phyloP scores from a whole-genome alignment of 805 yeast species.

The Kluyveromyces aestuarii region DNA sequence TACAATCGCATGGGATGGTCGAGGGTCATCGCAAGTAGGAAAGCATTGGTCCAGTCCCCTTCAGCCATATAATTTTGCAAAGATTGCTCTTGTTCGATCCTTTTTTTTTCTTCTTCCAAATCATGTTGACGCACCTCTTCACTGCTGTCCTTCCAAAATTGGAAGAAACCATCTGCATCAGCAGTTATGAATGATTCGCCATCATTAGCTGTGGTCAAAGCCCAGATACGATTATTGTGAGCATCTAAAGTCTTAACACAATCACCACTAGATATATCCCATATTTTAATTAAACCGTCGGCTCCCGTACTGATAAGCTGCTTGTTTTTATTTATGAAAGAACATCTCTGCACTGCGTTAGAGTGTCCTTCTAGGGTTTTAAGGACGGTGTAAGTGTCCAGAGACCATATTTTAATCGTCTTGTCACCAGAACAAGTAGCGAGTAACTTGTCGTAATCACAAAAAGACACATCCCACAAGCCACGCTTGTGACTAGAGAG shows the following conservation, averaged over 20 bases:
- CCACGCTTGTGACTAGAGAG: constrained; percentile 91
- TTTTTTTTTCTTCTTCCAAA: constrained; percentile 39
- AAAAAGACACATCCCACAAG: constrained; percentile 83
- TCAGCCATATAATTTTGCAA: constrained; percentile 62
- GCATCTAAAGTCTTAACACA: constrained; percentile 80
- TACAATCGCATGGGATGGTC: constrained; percentile 87
- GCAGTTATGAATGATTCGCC: constrained; percentile 72
- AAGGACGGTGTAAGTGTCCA: constrained; percentile 63
- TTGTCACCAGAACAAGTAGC: constrained; percentile 91
- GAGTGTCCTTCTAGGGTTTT: constrained; percentile 92
- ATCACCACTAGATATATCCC: constrained; percentile 78
- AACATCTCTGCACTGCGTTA: constrained; percentile 79
- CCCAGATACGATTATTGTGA: constrained; percentile 94
- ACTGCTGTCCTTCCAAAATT: constrained; percentile 83
- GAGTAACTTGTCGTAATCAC: constrained; percentile 65
- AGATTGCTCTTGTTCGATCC: constrained; percentile 83
- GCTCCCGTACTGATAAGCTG: constrained; percentile 77
- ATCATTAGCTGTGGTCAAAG: constrained; percentile 56
- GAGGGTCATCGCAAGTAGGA: constrained; percentile 71
- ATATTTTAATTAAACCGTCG: constrained; percentile 85
- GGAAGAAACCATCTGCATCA: constrained; percentile 90
- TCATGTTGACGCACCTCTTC: constrained; percentile 54
- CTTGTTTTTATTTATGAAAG: constrained; percentile 55
- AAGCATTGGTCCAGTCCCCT: constrained; percentile 84
- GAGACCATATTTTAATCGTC: constrained; percentile 81